phyloP scores from a whole-genome alignment of 192 early-diverging fungal genomes.

The Paraglomus brasilianum region DNA sequence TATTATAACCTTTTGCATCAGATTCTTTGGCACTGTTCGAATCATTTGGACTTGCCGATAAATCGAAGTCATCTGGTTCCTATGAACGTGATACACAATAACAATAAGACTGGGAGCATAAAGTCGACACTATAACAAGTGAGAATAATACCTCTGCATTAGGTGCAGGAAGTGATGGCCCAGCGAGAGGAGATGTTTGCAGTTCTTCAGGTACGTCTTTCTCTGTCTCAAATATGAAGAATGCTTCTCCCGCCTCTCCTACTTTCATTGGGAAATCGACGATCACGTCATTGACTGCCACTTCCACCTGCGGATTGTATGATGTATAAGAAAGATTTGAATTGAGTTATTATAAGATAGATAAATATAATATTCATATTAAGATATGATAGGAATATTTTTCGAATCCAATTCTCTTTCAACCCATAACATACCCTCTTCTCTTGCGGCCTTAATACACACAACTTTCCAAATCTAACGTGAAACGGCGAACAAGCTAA shows the following conservation, averaged over 20 bases:
- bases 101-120: background rate
- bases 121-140: background rate
- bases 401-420: background rate
- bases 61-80: slow-evolving; percentile 27
- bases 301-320: slow-evolving; percentile 57
- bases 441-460: slow-evolving; percentile 85
- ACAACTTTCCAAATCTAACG: slow-evolving; percentile 96
- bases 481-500: slow-evolving; percentile 95
- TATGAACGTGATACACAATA: no score
- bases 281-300: slow-evolving; percentile 78
- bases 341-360: background rate
- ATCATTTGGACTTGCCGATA: no score
- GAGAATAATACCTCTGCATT: slow-evolving; percentile 38
- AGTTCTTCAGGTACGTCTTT: slow-evolving; percentile 87
- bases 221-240: slow-evolving; percentile 95
- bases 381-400: slow-evolving; percentile 3
- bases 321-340: background rate
- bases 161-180: slow-evolving; percentile 37
- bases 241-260: slow-evolving; percentile 95
- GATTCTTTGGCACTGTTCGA: no score
- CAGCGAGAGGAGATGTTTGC: slow-evolving; percentile 88
- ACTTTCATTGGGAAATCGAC: slow-evolving; percentile 93
- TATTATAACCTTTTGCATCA: no score
- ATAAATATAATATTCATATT: background rate
- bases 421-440: slow-evolving; percentile 66